Evolutionary conservation across 192 early-diverging fungal species (phyloP), one percentile per base, ranked within the genome.

Genomic region (Cladochytrium replicatum): DNA sequence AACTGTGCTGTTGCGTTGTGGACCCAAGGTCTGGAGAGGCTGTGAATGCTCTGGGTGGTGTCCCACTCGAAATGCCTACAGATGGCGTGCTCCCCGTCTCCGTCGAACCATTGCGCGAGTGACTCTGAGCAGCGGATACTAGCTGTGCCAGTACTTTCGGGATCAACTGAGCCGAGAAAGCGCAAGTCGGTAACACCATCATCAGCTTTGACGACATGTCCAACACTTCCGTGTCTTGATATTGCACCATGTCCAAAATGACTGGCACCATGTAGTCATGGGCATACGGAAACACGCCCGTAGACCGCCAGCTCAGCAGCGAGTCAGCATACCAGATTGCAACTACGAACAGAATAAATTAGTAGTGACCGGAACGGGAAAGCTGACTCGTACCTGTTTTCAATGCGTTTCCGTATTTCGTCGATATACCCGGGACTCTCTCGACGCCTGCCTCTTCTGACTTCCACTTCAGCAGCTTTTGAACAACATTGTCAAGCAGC

Each of bases 321-420:
- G 83, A 63, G 27, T 75, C 66, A 40, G 67, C 67, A 0, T 82
- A 44, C 85, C 86, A 88, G n/a, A n/a, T n/a, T n/a, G n/a, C 25
- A 21, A 28, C 25, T 8, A 31, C 19, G 26, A 40, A 27, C 30
- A 6, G 32, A 9, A 19, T 5, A n/a, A 11, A 30, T n/a, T 11
- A 7, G 1, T 57, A 8, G 27, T 59, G 24, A 6, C 2, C 8
- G 7, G 24, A 2, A 34, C 8, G 31, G 21, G 15, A 6, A 6
- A 19, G 28, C 5, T 29, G 17, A 6, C 8, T n/a, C n/a, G 48
- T 72, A 85, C 83, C 68, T 52, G 85, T 83, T 47, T 87, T 88
- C 54, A 80, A 67, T 2, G 82, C 77, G 54, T 84, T 87, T n/a
- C 55, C 72, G 43, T 87, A 87, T n/a, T n/a, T n/a, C n/a, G n/a